Evolutionary conservation across 805 yeast species (phyloP).

Genomic region (Kregervanrija fluxuum): DNA sequence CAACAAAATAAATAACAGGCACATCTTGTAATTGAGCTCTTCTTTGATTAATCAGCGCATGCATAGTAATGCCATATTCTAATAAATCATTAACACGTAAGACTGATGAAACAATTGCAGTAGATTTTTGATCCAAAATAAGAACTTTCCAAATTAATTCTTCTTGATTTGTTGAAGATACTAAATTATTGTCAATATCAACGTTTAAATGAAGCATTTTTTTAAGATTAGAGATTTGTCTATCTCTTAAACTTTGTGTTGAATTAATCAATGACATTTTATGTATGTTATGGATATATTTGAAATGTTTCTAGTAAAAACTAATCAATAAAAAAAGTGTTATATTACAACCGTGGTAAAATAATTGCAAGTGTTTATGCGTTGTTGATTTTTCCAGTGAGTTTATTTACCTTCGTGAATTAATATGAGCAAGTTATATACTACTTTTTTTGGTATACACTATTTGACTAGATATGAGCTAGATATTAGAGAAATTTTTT

Average conservation of each 20-base stretch:
- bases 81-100: conserved; percentile 85
- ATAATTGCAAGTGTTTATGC: too few species aligned
- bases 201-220: conserved; percentile 83
- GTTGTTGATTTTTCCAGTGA: too few species aligned
- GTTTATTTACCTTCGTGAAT: too few species aligned
- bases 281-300: not conserved
- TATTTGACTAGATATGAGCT: too few species aligned
- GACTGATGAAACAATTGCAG: conserved; percentile 85
- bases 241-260: conserved; percentile 19
- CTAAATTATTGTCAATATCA: conserved; percentile 53
- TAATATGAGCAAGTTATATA: too few species aligned
- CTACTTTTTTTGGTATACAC: too few species aligned
- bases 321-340: too few species aligned
- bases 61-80: conserved; percentile 88
- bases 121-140: conserved; percentile 72
- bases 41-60: conserved; percentile 60
- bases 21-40: conserved; percentile 90
- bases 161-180: conserved; percentile 45
- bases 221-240: conserved; percentile 43
- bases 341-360: too few species aligned
- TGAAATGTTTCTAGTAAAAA: too few species aligned
- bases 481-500: too few species aligned
- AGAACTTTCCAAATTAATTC: conserved; percentile 88
- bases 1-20: conserved; percentile 87
- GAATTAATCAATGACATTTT: conserved; percentile 14